Percentiles rank a stretch among this genome's conserved stretches.
Conservation (phyloP, 352 stramenopile genomes). For the Peronospora farinosa region DNA sequence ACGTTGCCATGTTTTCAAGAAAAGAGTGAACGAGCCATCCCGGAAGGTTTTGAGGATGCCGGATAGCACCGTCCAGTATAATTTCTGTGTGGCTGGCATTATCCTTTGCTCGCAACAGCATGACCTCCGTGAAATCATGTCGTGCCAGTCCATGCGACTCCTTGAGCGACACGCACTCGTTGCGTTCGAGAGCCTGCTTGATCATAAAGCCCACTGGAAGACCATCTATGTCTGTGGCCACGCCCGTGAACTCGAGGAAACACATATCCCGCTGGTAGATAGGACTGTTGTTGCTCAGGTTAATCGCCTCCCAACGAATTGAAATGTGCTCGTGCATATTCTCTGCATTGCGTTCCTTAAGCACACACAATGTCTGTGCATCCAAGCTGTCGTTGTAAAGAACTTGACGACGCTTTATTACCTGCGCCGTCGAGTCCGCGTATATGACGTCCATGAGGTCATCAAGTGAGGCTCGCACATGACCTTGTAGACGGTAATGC, state of each 20-base stretch:
- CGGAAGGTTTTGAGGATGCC: constrained; percentile 34
- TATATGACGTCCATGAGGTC: constrained; percentile 63
- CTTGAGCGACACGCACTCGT: constrained; percentile 57
- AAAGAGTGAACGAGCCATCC: constrained; percentile 39
- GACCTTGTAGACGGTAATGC: constrained; percentile 54
- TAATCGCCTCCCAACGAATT: constrained; percentile 66
- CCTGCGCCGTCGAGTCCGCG: constrained; percentile 39
- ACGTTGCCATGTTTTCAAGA: constrained; percentile 30
- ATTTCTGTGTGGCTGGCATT: constrained; percentile 53
- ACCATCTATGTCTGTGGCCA: constrained; percentile 47
- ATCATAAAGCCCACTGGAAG: constrained; percentile 60
- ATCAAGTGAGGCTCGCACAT: constrained; percentile 41
- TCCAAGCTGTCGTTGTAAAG: constrained; percentile 60
- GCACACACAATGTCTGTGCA: constrained; percentile 48
- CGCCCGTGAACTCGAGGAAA: constrained; percentile 64
- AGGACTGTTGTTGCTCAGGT: constrained; percentile 42
- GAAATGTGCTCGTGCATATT: constrained; percentile 59
- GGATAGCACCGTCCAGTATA: constrained; percentile 40
- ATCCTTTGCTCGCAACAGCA: constrained; percentile 38
- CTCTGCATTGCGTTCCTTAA: constrained; percentile 37
- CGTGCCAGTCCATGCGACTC: constrained; percentile 51
- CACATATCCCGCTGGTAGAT: constrained; percentile 59
- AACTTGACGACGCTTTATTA: constrained; percentile 37
- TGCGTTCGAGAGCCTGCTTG: constrained; percentile 45
- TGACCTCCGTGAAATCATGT: constrained; percentile 43